Conservation (phyloP, 1,284 basidiomycete species). For the Xerocomus minutiporus region DNA sequence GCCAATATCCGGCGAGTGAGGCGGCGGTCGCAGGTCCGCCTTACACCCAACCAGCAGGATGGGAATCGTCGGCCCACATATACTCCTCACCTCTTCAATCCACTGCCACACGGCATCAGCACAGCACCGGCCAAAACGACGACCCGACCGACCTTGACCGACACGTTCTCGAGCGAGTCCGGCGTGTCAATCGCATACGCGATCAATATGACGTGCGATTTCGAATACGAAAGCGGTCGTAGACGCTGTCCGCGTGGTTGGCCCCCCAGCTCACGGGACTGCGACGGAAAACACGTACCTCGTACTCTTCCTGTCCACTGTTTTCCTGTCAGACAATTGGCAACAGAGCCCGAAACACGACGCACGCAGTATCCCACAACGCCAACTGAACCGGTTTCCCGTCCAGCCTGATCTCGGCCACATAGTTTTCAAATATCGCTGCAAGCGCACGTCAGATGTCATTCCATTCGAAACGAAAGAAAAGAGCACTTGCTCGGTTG, state of each 20-base stretch:
- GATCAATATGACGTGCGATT: constrained; percentile 98
- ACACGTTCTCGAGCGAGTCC: constrained; percentile 94
- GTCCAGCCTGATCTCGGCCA: constrained; percentile 95
- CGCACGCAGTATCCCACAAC: constrained; percentile 90
- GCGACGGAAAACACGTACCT: constrained; percentile 45
- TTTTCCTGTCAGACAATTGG: constrained; percentile 6
- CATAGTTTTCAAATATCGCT: constrained; percentile 98
- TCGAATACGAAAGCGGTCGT: constrained; percentile 93
- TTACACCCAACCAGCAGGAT: constrained; percentile 87
- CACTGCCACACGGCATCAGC: constrained; percentile 51
- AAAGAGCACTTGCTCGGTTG: constrained; percentile 50
- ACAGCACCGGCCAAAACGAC: not conserved
- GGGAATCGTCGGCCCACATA: constrained; percentile 81
- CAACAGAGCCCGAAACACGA: not conserved
- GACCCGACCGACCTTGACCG: constrained; percentile 67
- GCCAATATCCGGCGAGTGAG: constrained; percentile 38
- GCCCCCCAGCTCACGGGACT: too few relatives aligned
- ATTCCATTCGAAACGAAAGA: not conserved
- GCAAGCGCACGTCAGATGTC: not conserved
- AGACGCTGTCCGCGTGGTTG: constrained; percentile 53
- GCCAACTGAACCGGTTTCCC: constrained; percentile 96
- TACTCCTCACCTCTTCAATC: constrained; percentile 94
- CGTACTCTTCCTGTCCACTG: constrained; percentile 92
- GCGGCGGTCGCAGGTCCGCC: constrained; percentile 69
- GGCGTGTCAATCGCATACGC: constrained; percentile 96